Conservation (phyloP, 176 grass and related monocot species). For the Musa troglodytarum region DNA sequence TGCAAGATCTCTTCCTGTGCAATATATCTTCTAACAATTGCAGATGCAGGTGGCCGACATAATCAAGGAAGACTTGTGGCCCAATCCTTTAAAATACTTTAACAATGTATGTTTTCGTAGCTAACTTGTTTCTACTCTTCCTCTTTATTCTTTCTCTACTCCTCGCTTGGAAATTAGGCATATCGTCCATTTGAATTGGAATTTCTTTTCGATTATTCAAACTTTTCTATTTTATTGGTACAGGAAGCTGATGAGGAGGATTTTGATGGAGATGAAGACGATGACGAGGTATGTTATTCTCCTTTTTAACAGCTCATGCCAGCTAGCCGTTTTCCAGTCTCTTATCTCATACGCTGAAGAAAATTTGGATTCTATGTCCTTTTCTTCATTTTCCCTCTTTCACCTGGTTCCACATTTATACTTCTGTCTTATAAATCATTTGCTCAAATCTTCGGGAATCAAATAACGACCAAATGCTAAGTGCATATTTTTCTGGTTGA, state of each 20-base stretch:
- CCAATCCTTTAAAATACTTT: slow-evolving; percentile 84
- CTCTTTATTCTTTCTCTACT: not conserved
- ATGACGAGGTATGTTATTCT: slow-evolving; percentile 35
- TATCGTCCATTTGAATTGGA: not conserved
- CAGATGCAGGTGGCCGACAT: slow-evolving; percentile 31
- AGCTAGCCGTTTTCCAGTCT: not conserved
- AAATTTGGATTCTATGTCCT: not conserved
- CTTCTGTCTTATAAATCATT: too few species aligned
- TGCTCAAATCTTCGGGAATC: too few species aligned
- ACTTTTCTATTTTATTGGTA: slow-evolving; percentile 10
- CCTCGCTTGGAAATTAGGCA: not conserved
- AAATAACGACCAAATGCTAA: too few species aligned
- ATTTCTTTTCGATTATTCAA: slow-evolving; percentile 1
- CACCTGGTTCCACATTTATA: too few species aligned
- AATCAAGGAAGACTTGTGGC: slow-evolving; percentile 89
- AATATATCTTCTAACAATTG: not conserved
- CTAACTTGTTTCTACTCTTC: not conserved
- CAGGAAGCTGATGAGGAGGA: slow-evolving; percentile 71
- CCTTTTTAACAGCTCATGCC: not conserved
- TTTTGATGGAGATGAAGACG: slow-evolving; percentile 58
- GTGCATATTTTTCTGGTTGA: too few species aligned
- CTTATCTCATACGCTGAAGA: not conserved
- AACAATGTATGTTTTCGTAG: slow-evolving; percentile 34
- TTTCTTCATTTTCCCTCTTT: too few species aligned
- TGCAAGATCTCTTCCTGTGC: not conserved